A percentile compares a stretch with the other conserved stretches of the same genome.
phyloP scores from a whole-genome alignment of 2,329 filamentous ascomycete species.

The Talaromyces sp. region DNA sequence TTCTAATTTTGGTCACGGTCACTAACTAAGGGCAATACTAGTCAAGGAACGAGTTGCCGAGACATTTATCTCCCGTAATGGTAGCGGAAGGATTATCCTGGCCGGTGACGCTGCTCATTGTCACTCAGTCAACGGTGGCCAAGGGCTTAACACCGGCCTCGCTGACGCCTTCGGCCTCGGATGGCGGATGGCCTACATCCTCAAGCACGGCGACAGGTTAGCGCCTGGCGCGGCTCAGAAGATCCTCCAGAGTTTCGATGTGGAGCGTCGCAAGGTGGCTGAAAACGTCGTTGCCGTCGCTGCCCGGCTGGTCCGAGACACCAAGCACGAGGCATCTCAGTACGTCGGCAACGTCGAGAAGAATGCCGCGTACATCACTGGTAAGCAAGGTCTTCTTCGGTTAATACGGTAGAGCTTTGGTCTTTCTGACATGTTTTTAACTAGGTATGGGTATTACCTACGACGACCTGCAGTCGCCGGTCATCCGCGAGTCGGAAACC shows the following conservation, averaged over 20 bases:
- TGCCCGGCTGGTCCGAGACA: conserved; percentile 3
- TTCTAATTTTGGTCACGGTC: background rate
- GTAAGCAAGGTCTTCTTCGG: background rate
- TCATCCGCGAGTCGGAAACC: background rate
- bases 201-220: background rate
- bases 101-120: conserved; percentile 8
- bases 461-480: background rate
- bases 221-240: background rate
- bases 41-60: conserved; percentile 8
- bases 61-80: background rate
- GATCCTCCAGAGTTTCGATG: conserved; percentile 3
- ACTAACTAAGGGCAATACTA: background rate
- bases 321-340: conserved; percentile 1
- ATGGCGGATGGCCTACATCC: background rate
- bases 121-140: conserved; percentile 8
- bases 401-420: background rate
- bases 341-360: conserved; percentile 8
- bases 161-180: conserved; percentile 6
- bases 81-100: background rate
- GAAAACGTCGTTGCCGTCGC: conserved; percentile 8
- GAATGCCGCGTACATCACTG: conserved; percentile 9
- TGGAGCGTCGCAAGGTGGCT: conserved; percentile 5
- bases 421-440: background rate
- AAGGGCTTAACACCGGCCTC: conserved; percentile 9
- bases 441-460: background rate